These are phyloP conservation scores for Trametes cinnabarina DNA, from an alignment of 768 basidiomycete genomes.

Conservation along the genomic window DNA sequence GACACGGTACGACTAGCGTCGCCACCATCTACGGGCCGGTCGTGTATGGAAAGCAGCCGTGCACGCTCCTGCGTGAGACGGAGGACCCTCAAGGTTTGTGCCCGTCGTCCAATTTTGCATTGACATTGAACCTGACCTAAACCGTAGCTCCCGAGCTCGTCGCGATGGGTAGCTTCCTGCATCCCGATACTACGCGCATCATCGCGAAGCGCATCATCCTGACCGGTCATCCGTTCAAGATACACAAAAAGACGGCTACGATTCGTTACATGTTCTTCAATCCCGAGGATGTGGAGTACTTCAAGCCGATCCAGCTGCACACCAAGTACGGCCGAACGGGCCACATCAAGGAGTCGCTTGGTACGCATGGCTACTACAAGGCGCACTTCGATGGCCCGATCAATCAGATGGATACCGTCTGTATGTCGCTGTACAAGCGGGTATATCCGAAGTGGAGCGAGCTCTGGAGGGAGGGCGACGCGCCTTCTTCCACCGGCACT, in stretches of 20 bases:
- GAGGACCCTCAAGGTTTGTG: constrained; percentile 60
- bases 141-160: constrained; percentile 73
- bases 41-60: constrained; percentile 81
- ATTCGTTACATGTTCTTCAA: constrained; percentile 99
- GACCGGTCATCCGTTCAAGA: constrained; percentile 94
- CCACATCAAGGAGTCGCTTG: constrained; percentile 88
- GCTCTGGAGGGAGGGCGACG: constrained; percentile 40
- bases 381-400: constrained; percentile 92
- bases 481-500: background rate
- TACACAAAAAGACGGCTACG: constrained; percentile 96
- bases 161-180: constrained; percentile 84
- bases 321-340: constrained; percentile 90
- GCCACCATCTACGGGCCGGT: constrained; percentile 90
- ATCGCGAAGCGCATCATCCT: constrained; percentile 92
- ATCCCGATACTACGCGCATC: constrained; percentile 87
- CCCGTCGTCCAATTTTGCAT: background rate
- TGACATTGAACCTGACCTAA: background rate
- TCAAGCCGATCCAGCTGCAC: constrained; percentile 88
- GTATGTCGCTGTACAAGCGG: constrained; percentile 93
- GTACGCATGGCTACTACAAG: constrained; percentile 96
- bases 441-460: constrained; percentile 87
- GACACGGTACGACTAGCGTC: constrained; percentile 76
- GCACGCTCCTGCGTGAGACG: constrained; percentile 72
- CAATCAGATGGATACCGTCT: constrained; percentile 95
- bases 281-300: constrained; percentile 87